phyloP scores from a whole-genome alignment of 176 grass and related monocot genomes.

The Avena insularis region DNA sequence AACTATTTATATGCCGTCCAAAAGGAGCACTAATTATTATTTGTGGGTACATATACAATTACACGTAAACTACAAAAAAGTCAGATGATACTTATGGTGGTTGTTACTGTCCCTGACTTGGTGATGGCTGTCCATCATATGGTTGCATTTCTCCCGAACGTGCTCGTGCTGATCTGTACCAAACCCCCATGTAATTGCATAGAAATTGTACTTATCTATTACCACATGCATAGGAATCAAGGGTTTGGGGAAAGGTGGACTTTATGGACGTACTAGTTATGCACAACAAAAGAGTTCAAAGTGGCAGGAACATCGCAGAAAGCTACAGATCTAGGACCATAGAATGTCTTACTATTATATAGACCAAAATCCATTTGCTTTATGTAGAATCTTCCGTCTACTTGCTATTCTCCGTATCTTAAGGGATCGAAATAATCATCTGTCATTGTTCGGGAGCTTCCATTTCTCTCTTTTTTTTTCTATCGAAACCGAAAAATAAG shows the following conservation, averaged over 20 bases:
- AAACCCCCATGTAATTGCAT: background rate
- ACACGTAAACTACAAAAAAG: background rate
- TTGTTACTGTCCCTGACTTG: background rate
- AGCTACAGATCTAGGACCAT: background rate
- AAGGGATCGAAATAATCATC: constrained; percentile 16
- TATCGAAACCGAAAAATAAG: background rate
- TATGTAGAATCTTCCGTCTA: constrained; percentile 28
- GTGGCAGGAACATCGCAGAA: background rate
- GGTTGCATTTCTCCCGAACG: background rate
- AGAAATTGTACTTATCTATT: background rate
- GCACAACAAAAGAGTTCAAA: background rate
- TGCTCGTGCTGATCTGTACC: constrained; percentile 25
- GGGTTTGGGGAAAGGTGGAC: background rate
- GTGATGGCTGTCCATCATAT: background rate
- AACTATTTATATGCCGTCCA: too few relatives aligned
- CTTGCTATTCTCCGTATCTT: background rate
- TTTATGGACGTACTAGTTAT: background rate
- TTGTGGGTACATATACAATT: background rate
- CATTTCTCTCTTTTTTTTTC: background rate
- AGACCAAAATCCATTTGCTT: constrained; percentile 14
- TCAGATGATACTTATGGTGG: background rate
- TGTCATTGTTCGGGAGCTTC: background rate
- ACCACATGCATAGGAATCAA: background rate
- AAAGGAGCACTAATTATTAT: background rate
- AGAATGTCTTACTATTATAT: constrained; percentile 19